Evolutionary conservation across 2,329 filamentous ascomycete genomes (phyloP).

Genomic region (Scedosporium apiospermum): DNA sequence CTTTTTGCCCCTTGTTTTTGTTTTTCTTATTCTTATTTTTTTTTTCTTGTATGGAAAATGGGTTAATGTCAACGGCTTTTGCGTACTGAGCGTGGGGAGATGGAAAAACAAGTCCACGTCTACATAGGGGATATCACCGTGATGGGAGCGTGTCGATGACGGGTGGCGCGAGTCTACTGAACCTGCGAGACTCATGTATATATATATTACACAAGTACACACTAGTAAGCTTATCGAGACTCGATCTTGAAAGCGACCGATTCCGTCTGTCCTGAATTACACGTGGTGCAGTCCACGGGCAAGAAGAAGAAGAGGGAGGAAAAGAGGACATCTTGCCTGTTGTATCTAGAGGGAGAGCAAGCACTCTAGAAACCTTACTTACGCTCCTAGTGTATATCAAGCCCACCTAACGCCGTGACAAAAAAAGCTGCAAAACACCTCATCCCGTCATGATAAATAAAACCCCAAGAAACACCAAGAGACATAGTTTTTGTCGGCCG

Average conservation of each 20-base stretch:
- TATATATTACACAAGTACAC: background rate
- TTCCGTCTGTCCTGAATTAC: background rate
- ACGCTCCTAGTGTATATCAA: background rate
- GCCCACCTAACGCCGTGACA: background rate
- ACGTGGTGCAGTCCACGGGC: background rate
- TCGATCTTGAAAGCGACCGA: background rate
- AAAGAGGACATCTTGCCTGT: background rate
- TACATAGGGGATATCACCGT: slow-evolving; percentile 36
- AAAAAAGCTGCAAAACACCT: background rate
- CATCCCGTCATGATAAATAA: background rate
- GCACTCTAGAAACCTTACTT: too few relatives aligned
- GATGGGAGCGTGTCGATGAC: background rate
- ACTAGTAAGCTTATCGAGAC: background rate
- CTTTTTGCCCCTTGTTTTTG: background rate
- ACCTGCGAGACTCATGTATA: slow-evolving; percentile 1
- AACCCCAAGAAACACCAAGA: too few relatives aligned
- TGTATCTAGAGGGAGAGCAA: background rate
- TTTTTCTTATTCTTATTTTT: background rate
- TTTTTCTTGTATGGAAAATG: too few relatives aligned
- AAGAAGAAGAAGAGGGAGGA: background rate
- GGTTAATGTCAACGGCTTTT: too few relatives aligned
- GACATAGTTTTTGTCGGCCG: background rate
- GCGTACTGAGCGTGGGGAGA: too few relatives aligned
- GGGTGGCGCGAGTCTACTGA: background rate
- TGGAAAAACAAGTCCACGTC: background rate